Conservation (phyloP, 495 filamentous ascomycete genomes). For the Terfezia boudieri region DNA sequence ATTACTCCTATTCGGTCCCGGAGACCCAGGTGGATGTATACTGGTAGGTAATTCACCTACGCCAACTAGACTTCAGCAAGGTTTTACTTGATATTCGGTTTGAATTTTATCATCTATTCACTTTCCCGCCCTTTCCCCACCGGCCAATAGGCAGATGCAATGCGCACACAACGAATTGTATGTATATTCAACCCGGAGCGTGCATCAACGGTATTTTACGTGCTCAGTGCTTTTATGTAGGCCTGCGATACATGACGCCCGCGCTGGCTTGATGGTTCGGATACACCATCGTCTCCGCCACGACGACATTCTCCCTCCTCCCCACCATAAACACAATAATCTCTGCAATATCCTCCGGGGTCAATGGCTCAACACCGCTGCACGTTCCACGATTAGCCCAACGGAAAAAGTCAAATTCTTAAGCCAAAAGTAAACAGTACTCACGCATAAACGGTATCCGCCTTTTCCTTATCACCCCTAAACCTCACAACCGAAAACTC, state of each 20-base stretch:
- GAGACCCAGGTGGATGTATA: too few species aligned
- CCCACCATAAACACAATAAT: slow-evolving; percentile 78
- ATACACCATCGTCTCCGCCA: slow-evolving; percentile 79
- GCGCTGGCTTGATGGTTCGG: slow-evolving; percentile 67
- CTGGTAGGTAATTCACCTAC: too few species aligned
- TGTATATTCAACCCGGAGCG: too few species aligned
- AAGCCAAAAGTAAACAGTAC: slow-evolving; percentile 5
- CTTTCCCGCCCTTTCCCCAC: too few species aligned
- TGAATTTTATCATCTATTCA: too few species aligned
- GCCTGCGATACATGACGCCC: slow-evolving; percentile 7
- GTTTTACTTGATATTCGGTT: too few species aligned
- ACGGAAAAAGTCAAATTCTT: not conserved
- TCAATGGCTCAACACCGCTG: slow-evolving; percentile 60
- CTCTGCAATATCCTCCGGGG: slow-evolving; percentile 86
- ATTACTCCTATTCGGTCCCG: too few species aligned
- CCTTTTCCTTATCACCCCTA: slow-evolving; percentile 77
- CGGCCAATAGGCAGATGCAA: too few species aligned
- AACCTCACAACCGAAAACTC: slow-evolving; percentile 92
- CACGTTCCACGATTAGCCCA: slow-evolving; percentile 20
- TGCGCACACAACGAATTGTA: too few species aligned
- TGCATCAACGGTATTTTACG: too few species aligned
- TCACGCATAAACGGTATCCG: slow-evolving; percentile 72
- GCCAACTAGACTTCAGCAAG: too few species aligned
- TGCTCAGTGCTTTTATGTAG: not conserved
- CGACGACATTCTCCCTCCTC: slow-evolving; percentile 78